Base-by-base conservation (phyloP, 257 asterid genomes). In the Penstemon eatonii region DNA sequence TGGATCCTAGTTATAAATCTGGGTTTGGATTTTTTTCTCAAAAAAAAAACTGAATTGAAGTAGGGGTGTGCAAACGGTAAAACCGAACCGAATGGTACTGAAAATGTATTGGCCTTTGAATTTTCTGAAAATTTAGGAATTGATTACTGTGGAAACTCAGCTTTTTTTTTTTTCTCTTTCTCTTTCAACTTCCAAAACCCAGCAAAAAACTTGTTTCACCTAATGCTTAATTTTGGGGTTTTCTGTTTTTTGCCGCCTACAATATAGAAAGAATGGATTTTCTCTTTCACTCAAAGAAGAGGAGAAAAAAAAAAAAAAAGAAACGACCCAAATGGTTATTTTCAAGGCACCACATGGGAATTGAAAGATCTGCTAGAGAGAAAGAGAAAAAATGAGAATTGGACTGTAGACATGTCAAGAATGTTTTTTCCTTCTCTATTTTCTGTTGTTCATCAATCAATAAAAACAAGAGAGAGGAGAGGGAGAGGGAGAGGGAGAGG, bases 311-410 rank as follows among this genome's bases (percentile, higher is more conserved):
- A 15, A 11, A 19, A 18, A 11, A 11, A 19, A 1, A n/a, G n/a
- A n/a, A n/a, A n/a, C n/a, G n/a, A 19, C 25, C 25, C 25, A 47
- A 69, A 8, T 52, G 66, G 62, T 33, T 39, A 19, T 19, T 63
- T 41, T 71, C 56, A 76, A 60, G 69, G 69, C 55, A 72, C 49
- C 49, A 46, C 60, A 4, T 11, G 0, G 67, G 4, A 53, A 7
- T 65, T 25, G 8, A 71, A 67, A 66, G 81, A 76, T 71, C 64
- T 61, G 69, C 6, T 53, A n/a, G n/a, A n/a, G n/a, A 63, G 78
- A 19, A 55, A 66, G 3, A 4, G 58, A 66, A 53, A 57, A n/a
- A 62, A 63, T 25, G 77, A 25, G 63, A 49, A 60, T 8, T 62
- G 47, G 69, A 40, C 18, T 19, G 45, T 33, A 65, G 63, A 19